Evolutionary conservation across 2,329 filamentous ascomycete species (phyloP), one percentile per base, ranked within the genome.

Genomic region (Diplodia corticola): DNA sequence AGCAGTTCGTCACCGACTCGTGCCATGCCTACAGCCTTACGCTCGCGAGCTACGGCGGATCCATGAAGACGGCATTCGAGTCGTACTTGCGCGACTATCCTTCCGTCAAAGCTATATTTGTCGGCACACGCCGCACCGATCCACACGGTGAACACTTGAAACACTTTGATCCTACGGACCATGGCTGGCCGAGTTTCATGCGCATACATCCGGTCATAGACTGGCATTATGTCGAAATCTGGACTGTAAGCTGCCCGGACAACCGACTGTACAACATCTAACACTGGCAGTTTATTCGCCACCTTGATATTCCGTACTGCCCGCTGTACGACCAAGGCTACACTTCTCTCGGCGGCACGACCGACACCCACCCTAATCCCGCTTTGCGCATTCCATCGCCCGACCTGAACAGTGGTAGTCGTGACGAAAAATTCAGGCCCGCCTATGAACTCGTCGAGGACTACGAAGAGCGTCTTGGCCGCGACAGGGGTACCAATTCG

Each of bases 211-310:
- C 95, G 0, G 91, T 99, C 10, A 93, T 99, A 74, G 95, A 99
- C 79, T 99, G 95, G 95, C 92, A 95, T 77, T 97, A 97, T 78
- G 86, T 88, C 12, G 94, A 98, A 77, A 94, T 98, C 64, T 98
- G 95, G 95, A 87, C 89, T 20, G 57, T 49, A 35, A 33, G 67
- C 57, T 10, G 17, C 24, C 37, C 46, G 63, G 10, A 67, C 28
- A n/a, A 22, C 20, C 13, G n/a, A n/a, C 3, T 17, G 12, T n/a
- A 17, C 4, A 50, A 67, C 68, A 59, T 4, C 54, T 59, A 20
- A 61, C 44, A 22, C n/a, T 44, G 26, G 9, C 26, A 61, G 57
- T 95, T 96, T 75, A 90, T 96, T 68, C 86, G 90, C 33, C 88
- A 91, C 73, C 80, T 98, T 33, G 84, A 87, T 1, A 88, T 98